A percentile compares a stretch with the other conserved stretches of the same genome.
phyloP scores from a whole-genome alignment of 139 green algal genomes.

The Edaphochlamys debaryana region DNA sequence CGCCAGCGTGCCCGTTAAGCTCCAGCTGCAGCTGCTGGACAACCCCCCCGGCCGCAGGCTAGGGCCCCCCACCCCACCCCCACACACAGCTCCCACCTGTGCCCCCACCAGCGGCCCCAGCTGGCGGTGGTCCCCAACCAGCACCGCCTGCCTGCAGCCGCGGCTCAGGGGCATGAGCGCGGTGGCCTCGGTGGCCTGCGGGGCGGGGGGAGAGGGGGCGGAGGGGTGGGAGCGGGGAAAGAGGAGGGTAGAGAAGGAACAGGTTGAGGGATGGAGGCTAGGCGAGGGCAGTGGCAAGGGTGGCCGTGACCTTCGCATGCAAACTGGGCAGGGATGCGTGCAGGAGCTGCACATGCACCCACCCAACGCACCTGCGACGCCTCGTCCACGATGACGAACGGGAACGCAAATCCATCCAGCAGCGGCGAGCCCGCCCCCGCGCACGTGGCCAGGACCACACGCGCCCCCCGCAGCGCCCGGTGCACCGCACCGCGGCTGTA shows the following conservation, averaged over 20 bases:
- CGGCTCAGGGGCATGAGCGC: constrained; percentile 80
- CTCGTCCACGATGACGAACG: constrained; percentile 49
- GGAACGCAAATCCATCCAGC: constrained; percentile 55
- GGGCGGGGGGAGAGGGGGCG: not conserved
- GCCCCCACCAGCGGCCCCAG: constrained; percentile 85
- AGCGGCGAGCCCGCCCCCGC: constrained; percentile 50
- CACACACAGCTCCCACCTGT: too few species aligned
- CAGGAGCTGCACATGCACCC: too few species aligned
- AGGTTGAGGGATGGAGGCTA: too few species aligned
- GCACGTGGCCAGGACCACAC: constrained; percentile 69
- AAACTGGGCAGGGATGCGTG: too few species aligned
- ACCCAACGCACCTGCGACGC: constrained; percentile 46
- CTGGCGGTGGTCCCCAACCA: constrained; percentile 94
- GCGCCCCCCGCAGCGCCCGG: constrained; percentile 8
- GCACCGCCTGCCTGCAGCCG: constrained; percentile 74
- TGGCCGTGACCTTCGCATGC: too few species aligned
- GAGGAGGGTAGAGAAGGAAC: not conserved
- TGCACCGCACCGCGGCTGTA: constrained; percentile 31
- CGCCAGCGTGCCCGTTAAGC: too few species aligned
- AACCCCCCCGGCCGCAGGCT: too few species aligned
- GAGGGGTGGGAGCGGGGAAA: not conserved
- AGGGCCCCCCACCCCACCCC: too few species aligned
- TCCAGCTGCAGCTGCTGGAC: too few species aligned
- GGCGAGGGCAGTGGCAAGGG: too few species aligned
- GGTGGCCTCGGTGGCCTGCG: constrained; percentile 87